Percentiles rank a stretch among this genome's conserved stretches.
Evolutionary conservation across 495 filamentous ascomycete genomes (phyloP).

Genomic region (Copromyces sp.): DNA sequence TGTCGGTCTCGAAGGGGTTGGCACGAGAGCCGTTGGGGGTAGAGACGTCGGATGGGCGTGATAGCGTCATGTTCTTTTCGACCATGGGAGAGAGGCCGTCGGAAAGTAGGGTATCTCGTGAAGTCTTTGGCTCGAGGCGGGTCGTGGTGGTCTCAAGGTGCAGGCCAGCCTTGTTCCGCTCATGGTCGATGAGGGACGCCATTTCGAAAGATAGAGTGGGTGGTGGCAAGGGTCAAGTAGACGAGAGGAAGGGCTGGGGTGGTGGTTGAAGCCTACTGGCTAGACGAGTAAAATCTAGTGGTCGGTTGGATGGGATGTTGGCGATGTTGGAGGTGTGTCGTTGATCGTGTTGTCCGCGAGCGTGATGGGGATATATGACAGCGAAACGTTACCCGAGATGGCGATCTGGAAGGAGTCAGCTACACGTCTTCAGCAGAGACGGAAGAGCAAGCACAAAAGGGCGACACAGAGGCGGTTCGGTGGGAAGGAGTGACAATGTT

Average conservation of each 20-base stretch:
- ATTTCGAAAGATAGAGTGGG: constrained; percentile 8
- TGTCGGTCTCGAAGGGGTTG: constrained; percentile 39
- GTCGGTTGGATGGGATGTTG: not conserved
- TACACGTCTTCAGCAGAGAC: not conserved
- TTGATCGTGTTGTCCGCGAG: not conserved
- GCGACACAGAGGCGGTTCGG: not conserved
- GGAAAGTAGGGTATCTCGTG: constrained; percentile 19
- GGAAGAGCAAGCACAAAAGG: not conserved
- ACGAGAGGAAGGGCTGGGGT: not conserved
- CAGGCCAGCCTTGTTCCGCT: constrained; percentile 23
- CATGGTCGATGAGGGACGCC: constrained; percentile 14
- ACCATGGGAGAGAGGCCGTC: constrained; percentile 15
- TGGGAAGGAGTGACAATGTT: constrained; percentile 7
- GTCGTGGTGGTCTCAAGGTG: constrained; percentile 21
- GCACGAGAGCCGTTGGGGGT: constrained; percentile 24
- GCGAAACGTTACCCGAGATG: not conserved
- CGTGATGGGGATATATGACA: not conserved
- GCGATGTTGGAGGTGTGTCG: not conserved
- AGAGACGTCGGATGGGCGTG: constrained; percentile 25
- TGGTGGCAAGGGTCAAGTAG: not conserved
- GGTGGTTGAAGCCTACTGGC: not conserved
- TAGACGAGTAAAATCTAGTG: not conserved
- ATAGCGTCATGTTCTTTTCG: constrained; percentile 17
- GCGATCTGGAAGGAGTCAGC: constrained; percentile 12
- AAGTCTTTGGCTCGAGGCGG: constrained; percentile 12